Conservation (phyloP, 257 asterid species). For the Plantago elongata region DNA sequence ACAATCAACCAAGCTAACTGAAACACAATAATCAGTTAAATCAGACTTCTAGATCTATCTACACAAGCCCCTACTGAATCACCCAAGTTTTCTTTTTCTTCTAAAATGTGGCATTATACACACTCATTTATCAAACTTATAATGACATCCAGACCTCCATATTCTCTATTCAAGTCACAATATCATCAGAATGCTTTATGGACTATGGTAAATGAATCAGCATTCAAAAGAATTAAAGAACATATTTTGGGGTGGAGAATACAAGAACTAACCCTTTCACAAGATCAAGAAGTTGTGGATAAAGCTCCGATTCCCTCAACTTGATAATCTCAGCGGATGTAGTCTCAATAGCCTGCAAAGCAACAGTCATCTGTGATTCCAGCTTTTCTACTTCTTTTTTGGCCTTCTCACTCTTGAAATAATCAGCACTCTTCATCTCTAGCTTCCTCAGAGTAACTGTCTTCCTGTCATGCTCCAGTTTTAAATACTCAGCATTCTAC, state of each 20-base stretch:
- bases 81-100: too few species aligned
- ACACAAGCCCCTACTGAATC: too few species aligned
- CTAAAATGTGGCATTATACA: too few species aligned
- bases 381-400: conserved; percentile 89
- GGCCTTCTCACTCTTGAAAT: conserved; percentile 81
- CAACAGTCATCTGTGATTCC: conserved; percentile 86
- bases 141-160: too few species aligned
- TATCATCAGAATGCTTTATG: too few species aligned
- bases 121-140: too few species aligned
- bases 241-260: conserved; percentile 1
- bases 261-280: conserved; percentile 64
- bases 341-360: conserved; percentile 76
- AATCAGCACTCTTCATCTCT: conserved; percentile 81
- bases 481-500: conserved; percentile 75
- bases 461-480: conserved; percentile 76
- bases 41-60: too few species aligned
- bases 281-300: conserved; percentile 73
- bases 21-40: too few species aligned
- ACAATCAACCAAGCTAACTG: too few species aligned
- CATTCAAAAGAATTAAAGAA: too few species aligned
- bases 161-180: too few species aligned
- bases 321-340: conserved; percentile 80
- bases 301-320: conserved; percentile 81
- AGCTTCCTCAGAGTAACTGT: conserved; percentile 58
- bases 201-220: too few species aligned